Evolutionary conservation across 176 grass and related monocot species (phyloP).

Genomic region (Aegilops umbellulata): DNA sequence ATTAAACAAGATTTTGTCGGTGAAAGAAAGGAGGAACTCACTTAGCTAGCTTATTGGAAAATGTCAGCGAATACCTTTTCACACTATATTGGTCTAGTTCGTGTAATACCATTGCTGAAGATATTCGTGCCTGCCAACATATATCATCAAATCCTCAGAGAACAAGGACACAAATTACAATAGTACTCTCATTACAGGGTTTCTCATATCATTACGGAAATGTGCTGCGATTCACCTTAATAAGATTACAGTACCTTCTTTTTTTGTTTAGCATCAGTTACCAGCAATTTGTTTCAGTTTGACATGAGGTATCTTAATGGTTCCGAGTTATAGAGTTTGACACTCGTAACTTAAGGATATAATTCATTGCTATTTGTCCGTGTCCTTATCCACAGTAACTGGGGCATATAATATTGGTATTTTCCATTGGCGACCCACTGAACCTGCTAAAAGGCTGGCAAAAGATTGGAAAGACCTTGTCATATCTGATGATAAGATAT

Average conservation of each 20-base stretch:
- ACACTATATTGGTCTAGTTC: background rate
- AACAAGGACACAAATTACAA: background rate
- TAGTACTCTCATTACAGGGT: background rate
- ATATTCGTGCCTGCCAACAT: background rate
- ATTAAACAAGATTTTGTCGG: background rate
- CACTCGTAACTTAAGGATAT: conserved; percentile 18
- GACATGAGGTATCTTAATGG: background rate
- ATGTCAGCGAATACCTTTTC: background rate
- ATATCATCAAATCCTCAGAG: background rate
- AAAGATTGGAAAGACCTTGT: conserved; percentile 92
- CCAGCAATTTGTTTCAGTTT: background rate
- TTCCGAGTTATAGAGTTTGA: background rate
- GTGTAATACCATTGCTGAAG: background rate
- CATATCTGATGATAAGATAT: conserved; percentile 75
- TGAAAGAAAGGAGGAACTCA: background rate
- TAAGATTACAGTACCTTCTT: background rate
- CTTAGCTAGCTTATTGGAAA: background rate
- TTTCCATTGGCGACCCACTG: conserved; percentile 95
- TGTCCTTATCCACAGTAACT: conserved; percentile 58
- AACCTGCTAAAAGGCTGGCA: conserved; percentile 76
- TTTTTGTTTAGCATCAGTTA: background rate
- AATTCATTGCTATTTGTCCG: background rate
- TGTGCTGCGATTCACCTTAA: background rate
- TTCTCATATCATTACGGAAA: background rate
- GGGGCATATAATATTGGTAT: conserved; percentile 94